Base-by-base conservation (phyloP, 164 flowering plant genomes). In the Chimonanthus salicifolius region DNA sequence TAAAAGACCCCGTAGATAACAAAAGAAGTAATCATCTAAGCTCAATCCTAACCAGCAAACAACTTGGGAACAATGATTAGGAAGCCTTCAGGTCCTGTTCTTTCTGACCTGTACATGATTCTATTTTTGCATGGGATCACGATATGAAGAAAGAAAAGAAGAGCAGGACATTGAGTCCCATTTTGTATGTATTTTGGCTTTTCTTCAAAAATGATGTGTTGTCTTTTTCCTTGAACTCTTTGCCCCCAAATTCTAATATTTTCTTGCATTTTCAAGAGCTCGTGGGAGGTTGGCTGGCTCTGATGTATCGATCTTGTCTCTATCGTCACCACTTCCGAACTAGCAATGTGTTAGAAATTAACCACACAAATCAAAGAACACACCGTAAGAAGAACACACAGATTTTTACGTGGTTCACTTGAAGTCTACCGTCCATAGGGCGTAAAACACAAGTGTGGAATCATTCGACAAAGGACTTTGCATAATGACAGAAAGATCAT, bases 111-210 rank as follows among this genome's bases (percentile, higher is more conserved):
- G 58, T 68, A 66, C 68, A 66, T 66, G 46, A 11, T 45, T 6
- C 70, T 47, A 48, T 68, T 68, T 68, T 68, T 68, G 70, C 58
- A 68, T 49, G 70, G 44, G 15, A 48, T 15, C 70, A 6, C n/a
- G 47, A n/a, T 18, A 49, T 44, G 11, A 68, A 21, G 4, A 0
- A 47, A 47, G n/a, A 8, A 68, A 45, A 44, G 13, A 6, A 63
- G 45, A 33, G 46, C 18, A 18, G 18, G 46, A 9, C 49, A 66
- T 66, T 66, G 68, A 6, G 68, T 44, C 45, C 48, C 48, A 13
- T 66, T 4, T 4, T 44, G 68, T 46, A 10, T 13, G 15, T 66
- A 48, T 45, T 16, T 68, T 68, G 70, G 70, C 50, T 68, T n/a
- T 68, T 68, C 70, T 48, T 33, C 48, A 54, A 68, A 68, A 47